Base-by-base conservation (phyloP, 345 rosid species). In the Camelina neglecta region DNA sequence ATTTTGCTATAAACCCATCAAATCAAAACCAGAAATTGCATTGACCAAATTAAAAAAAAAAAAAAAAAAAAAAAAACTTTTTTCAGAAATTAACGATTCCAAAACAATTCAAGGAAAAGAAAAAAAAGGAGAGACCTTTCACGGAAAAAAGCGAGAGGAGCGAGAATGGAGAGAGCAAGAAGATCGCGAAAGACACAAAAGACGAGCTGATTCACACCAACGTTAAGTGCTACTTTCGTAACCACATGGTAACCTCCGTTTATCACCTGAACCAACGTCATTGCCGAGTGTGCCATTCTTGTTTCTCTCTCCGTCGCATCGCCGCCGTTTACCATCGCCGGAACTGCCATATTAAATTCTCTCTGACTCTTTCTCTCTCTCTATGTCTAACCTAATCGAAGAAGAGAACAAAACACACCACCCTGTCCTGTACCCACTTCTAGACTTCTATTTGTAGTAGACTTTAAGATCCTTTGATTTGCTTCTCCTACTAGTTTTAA, bases 181-280 rank as follows among this genome's bases (percentile, higher is more conserved):
- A 95, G 93, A 82, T 95, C 99, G n/a, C 97, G 95, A 71, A 74
- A 86, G 75, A 95, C 93, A 65, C 99, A 95, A 80, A 95, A 95
- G 68, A 95, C 97, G 60, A 95, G 86, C 85, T 92, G 96, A 73
- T 90, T 92, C 72, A 95, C 84, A 11, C 99, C 99, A 80, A 84
- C 91, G 70, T 95, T 90, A 75, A 95, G 97, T 67, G 99, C 99
- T 26, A 92, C 87, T 85, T 92, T 92, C 33, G 99, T 92, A 61
- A 95, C 83, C 23, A 95, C 99, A 74, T 95, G 99, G 66, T 95
- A 92, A 8, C 96, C 96, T 15, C 99, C 97, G 57, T 84, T 49
- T 55, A 89, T 58, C 9, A 95, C 80, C 85, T 95, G 99, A 33
- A 92, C 97, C 53, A 87, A 11, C 18, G 85, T 91, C 99, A 95